These are phyloP conservation scores for Pezicula carpinea DNA, from an alignment of 2,329 filamentous ascomycete genomes.

Conservation along the genomic window DNA sequence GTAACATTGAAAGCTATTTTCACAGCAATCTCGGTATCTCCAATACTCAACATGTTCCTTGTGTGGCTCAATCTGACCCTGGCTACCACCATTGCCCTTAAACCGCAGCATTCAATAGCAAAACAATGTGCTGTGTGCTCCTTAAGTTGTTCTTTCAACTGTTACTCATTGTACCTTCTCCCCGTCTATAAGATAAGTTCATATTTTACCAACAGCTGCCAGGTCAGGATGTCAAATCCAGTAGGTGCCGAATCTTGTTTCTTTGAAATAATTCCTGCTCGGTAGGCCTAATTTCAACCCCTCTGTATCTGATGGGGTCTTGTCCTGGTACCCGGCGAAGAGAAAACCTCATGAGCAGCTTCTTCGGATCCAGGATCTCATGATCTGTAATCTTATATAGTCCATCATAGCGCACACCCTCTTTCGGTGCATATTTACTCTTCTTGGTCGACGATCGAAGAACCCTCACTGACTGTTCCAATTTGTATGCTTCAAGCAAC, in stretches of 20 bases:
- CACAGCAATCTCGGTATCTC: no score
- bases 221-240: background rate
- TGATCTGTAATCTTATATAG: slow-evolving; percentile 42
- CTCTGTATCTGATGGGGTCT: slow-evolving; percentile 39
- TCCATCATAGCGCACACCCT: slow-evolving; percentile 53
- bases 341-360: slow-evolving; percentile 42
- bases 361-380: slow-evolving; percentile 33
- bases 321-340: slow-evolving; percentile 39
- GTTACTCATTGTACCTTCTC: no score
- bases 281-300: slow-evolving; percentile 38
- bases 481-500: slow-evolving; percentile 35
- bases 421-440: slow-evolving; percentile 36
- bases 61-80: no score
- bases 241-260: slow-evolving; percentile 1
- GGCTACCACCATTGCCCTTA: no score
- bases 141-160: no score
- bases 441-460: slow-evolving; percentile 38
- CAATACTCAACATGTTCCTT: no score
- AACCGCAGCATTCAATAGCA: no score
- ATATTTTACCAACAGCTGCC: no score
- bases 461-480: slow-evolving; percentile 41
- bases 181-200: no score
- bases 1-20: no score
- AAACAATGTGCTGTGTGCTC: no score
- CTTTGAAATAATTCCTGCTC: slow-evolving; percentile 28